Evolutionary conservation across 2,329 filamentous ascomycete species (phyloP), one percentile per base, ranked within the genome.

Genomic region (Paecilomyces sp.): DNA sequence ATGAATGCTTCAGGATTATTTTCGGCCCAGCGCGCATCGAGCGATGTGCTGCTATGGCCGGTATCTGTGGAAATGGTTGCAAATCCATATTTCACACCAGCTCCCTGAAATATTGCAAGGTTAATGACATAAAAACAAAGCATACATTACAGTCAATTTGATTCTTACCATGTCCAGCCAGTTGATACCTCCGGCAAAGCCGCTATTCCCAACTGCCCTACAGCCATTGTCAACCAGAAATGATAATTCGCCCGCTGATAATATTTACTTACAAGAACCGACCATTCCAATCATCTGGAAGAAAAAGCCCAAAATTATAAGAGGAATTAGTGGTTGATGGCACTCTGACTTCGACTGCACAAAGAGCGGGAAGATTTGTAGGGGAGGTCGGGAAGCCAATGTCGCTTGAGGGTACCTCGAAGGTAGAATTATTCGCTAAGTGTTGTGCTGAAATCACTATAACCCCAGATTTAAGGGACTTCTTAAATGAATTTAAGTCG

Each of bases 151-250:
- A 13, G 24, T 25, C 51, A n/a, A 12, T 11, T 28, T 3, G n/a
- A 25, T 30, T 2, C 18, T 25, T 28, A 53, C 80, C 79, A 82
- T 82, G 60, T 81, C 80, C 2, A 74, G 69, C 72, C 75, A 80
- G 59, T 80, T 80, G 58, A 81, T 76, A 12, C 79, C 78, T 36
- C 79, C 79, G 4, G 71, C 74, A 64, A 78, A 80, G 0, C 78
- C 79, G 33, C 77, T 77, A 66, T 80, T 80, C 2, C 79, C 79
- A 13, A 77, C 72, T 0, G 75, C 74, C 7, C 51, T 53, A 25
- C 51, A 30, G 24, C 31, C 8, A 8, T 28, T 53, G 2, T 8
- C 9, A 25, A 22, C 5, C 5, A 15, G 51, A 25, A 28, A 53
- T 3, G 3, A 18, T 3, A 53, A 8, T 53, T 11, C 6, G 6